Evolutionary conservation across 306 rosid genomes (phyloP), one percentile per base, ranked within the genome.

Genomic region (Betula pendula): DNA sequence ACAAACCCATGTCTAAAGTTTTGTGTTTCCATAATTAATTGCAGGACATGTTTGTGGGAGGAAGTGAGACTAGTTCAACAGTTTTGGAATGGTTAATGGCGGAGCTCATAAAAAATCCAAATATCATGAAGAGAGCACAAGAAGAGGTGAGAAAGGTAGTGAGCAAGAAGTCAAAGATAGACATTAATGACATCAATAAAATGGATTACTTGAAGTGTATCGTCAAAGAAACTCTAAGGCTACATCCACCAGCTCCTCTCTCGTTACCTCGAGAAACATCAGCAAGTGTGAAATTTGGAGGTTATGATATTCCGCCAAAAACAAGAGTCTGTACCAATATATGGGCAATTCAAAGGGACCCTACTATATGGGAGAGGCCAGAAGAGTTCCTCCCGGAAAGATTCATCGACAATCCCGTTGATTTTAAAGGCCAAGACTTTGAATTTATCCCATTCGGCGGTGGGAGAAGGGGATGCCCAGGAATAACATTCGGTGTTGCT

Each of bases 401-500:
- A 48, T 85, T 85, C 8, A 49, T 72, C 27, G 24, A 52, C 0
- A 67, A 6, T 0, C 0, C 17, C 0, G 0, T 81, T 38, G 83
- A 75, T 47, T 77, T 77, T 19, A 16, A 33, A 58, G 82, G 72
- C 13, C 60, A 77, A 9, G 85, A 81, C n/a, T 81, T 71, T 3
- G 52, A 85, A 8, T 65, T 62, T 11, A 27, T 85, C n/a, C 83
- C 83, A 1, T 84, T 81, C 42, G 83, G 88, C 2, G 38, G 59
- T 35, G 85, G 85, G 6, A 78, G 85, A 56, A 84, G 83, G 52
- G 81, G 75, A 16, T 79, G 83, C 8, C 85, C 81, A 2, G 85
- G 77, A 2, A 8, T 71, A 45, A 2, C 67, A 45, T 81, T 81
- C 53, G 85, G 52, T 12, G 6, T 84, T 33, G 33, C 78, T 44